Evolutionary conservation across 305 asterid genomes (phyloP).

Genomic region (Petunia hybrid): DNA sequence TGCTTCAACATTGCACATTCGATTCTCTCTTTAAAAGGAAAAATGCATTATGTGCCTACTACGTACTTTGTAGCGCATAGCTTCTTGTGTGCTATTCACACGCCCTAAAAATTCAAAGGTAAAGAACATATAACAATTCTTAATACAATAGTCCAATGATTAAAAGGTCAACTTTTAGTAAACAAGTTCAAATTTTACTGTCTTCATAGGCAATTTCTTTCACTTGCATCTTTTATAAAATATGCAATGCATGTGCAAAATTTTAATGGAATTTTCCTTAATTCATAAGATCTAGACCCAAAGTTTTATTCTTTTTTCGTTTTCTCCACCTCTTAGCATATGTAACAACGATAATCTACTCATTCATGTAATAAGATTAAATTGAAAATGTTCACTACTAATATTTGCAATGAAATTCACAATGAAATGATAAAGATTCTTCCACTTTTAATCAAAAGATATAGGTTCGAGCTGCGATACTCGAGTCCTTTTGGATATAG

Average conservation of each 20-base stretch:
- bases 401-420: too few relatives aligned
- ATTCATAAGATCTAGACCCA: background rate
- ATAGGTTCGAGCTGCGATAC: too few relatives aligned
- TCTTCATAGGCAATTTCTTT: background rate
- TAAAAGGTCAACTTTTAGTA: background rate
- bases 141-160: too few relatives aligned
- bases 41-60: background rate
- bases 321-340: background rate
- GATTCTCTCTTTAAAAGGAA: conserved; percentile 26
- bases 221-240: background rate
- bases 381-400: too few relatives aligned
- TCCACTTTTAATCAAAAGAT: too few relatives aligned
- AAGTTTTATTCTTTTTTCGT: background rate
- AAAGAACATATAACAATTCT: background rate
- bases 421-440: too few relatives aligned
- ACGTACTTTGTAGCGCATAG: background rate
- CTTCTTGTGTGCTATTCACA: background rate
- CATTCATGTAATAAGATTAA: background rate
- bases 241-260: too few relatives aligned
- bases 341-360: too few relatives aligned
- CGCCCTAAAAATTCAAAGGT: background rate
- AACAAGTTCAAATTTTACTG: background rate
- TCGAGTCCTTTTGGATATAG: too few relatives aligned
- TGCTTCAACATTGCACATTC: conserved; percentile 44
- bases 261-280: too few relatives aligned